Conservation (phyloP, 768 basidiomycete species). For the Russula dissimulans region DNA sequence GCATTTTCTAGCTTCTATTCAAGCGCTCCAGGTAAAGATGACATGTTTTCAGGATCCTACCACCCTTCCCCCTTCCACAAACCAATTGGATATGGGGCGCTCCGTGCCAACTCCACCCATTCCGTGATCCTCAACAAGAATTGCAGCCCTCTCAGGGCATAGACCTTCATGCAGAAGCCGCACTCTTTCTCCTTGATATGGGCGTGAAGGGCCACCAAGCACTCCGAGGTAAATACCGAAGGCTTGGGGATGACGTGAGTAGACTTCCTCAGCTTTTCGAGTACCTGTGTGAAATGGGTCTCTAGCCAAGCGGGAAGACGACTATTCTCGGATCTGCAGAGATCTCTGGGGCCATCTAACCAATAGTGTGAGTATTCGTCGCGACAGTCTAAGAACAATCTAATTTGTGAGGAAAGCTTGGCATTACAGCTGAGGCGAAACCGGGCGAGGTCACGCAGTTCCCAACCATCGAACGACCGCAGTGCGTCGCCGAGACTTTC, state of each 20-base stretch:
- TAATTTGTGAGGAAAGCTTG: background rate
- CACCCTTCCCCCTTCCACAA: too few relatives aligned
- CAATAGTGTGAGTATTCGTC: too few relatives aligned
- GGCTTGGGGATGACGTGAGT: background rate
- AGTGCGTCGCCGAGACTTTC: background rate
- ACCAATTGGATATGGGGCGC: too few relatives aligned
- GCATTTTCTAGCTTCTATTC: too few relatives aligned
- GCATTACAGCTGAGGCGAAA: background rate
- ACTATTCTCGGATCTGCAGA: too few relatives aligned
- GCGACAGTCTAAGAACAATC: background rate
- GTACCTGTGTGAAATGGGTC: background rate
- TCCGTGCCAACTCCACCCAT: background rate
- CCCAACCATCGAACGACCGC: background rate
- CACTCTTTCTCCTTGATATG: background rate
- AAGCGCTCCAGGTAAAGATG: too few relatives aligned
- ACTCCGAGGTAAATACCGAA: background rate
- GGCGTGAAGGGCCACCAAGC: background rate
- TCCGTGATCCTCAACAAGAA: background rate
- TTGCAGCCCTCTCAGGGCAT: background rate
- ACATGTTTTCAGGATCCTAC: too few relatives aligned
- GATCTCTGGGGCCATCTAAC: background rate
- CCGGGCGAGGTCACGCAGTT: background rate
- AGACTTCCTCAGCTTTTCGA: background rate
- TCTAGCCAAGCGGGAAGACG: background rate
- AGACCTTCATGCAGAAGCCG: background rate